Evolutionary conservation across 495 filamentous ascomycete genomes (phyloP), one percentile per base, ranked within the genome.

Genomic region (Tuber calosporum): DNA sequence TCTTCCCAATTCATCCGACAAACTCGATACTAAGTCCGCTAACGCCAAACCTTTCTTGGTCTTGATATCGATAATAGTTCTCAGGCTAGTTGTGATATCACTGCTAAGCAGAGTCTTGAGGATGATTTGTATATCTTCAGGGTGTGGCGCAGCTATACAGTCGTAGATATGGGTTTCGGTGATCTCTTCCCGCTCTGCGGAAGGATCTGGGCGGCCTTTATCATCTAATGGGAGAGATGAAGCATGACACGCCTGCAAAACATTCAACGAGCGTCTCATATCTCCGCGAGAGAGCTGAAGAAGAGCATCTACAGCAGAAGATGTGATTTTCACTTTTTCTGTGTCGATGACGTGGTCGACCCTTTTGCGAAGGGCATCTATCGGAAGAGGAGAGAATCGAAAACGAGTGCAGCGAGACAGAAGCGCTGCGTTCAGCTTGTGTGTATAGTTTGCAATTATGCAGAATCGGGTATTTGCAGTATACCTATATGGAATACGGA

Each of bases 401-500:
- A 99, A 99, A 48, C 95, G 86, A 3, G 95, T 98, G 83, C 95
- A 99, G 75, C 95, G 86, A 41, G 93, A 97, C 26, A 99, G 87
- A 11, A 99, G 85, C 0, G 95, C 95, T 0, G 95, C 94, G 8
- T 92, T 94, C n/a, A 99, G 89, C 82, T 98, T 99, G 84, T 99
- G 95, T 41, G 95, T 96, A 82, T 99, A 99, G 83, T 99, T 99
- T 78, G 96, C 96, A 73, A 99, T 97, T 79, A 99, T 93, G 84
- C 94, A 97, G 83, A 99, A 99, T 69, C 95, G 87, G 0, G 95
- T 97, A 84, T 99, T 98, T 73, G 93, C 92, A 0, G 95, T 99
- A 84, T 98, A 99, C 68, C 77, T 79, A 26, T 42, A n/a, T 15
- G 39, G 38, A 69, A 34, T 6, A 30, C 13, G 53, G 53, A 34